These are phyloP conservation scores for Penicillium verrucosum DNA, from an alignment of 2,329 filamentous ascomycete species.

Conservation along the genomic window DNA sequence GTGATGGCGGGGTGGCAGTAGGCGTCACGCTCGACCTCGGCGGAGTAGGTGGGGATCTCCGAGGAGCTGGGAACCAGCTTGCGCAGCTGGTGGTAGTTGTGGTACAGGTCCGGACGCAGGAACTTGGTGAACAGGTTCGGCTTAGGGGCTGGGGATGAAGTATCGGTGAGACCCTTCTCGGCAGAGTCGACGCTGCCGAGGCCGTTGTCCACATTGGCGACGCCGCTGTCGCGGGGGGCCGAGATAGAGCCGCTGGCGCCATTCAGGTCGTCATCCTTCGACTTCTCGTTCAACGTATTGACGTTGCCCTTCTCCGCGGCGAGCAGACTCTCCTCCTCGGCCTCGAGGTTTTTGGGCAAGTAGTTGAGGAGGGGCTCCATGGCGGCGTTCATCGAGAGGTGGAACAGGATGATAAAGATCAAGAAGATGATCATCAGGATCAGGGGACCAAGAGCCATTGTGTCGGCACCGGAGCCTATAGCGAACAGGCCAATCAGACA, in stretches of 20 bases:
- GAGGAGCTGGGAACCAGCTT: conserved; percentile 60
- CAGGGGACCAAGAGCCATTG: conserved; percentile 63
- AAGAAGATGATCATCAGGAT: conserved; percentile 74
- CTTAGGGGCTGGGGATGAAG: conserved; percentile 28
- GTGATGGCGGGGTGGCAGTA: conserved; percentile 71
- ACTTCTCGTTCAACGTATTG: background rate
- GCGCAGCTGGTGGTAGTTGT: conserved; percentile 68
- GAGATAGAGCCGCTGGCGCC: conserved; percentile 10
- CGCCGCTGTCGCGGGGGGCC: conserved; percentile 22
- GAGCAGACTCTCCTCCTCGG: conserved; percentile 53
- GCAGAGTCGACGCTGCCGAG: conserved; percentile 33
- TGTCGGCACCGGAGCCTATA: conserved; percentile 62
- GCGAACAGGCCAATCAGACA: conserved; percentile 83
- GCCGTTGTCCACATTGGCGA: conserved; percentile 29
- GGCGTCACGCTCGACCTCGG: conserved; percentile 62
- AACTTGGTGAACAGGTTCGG: conserved; percentile 50
- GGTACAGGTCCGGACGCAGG: conserved; percentile 73
- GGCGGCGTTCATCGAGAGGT: conserved; percentile 67
- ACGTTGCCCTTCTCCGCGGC: conserved; percentile 22
- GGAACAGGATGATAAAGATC: conserved; percentile 72
- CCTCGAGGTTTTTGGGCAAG: conserved; percentile 69
- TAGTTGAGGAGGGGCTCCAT: conserved; percentile 73
- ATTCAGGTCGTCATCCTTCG: background rate
- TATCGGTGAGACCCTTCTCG: conserved; percentile 35
- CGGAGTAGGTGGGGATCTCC: conserved; percentile 58